phyloP scores from a whole-genome alignment of 805 yeast genomes.

The Torulaspora microellipsoides region DNA sequence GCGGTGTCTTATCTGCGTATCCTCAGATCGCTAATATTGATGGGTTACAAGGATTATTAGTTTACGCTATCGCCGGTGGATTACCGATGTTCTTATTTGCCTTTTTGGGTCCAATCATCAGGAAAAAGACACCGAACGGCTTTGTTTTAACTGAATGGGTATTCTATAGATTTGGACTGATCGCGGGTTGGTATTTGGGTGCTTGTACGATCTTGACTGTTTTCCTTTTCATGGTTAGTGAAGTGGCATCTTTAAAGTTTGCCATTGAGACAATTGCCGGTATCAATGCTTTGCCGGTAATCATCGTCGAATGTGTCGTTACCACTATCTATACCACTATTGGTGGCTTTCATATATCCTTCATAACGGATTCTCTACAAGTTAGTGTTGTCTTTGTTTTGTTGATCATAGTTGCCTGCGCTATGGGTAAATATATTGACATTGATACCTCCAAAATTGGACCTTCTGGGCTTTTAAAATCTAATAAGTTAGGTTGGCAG shows the following conservation, averaged over 20 bases:
- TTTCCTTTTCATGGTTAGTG: slow-evolving; percentile 83
- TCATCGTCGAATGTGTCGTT: slow-evolving; percentile 80
- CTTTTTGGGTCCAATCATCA: slow-evolving; percentile 71
- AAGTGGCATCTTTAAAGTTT: slow-evolving; percentile 71
- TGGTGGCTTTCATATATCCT: slow-evolving; percentile 88
- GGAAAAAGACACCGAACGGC: slow-evolving; percentile 80
- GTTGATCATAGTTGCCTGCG: slow-evolving; percentile 66
- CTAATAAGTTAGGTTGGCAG: slow-evolving; percentile 82
- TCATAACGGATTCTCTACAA: slow-evolving; percentile 81
- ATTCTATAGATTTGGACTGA: slow-evolving; percentile 68
- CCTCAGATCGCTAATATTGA: slow-evolving; percentile 81
- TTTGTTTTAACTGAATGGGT: slow-evolving; percentile 94
- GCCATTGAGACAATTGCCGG: slow-evolving; percentile 78
- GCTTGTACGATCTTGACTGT: slow-evolving; percentile 80
- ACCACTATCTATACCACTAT: slow-evolving; percentile 81
- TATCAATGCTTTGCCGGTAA: slow-evolving; percentile 69
- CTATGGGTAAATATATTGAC: slow-evolving; percentile 68
- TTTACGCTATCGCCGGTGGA: slow-evolving; percentile 74
- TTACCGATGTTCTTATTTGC: slow-evolving; percentile 84
- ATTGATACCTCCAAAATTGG: slow-evolving; percentile 58
- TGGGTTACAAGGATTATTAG: slow-evolving; percentile 83
- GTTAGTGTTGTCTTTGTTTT: slow-evolving; percentile 66
- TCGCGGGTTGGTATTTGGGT: slow-evolving; percentile 70
- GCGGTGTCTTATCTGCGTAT: slow-evolving; percentile 81
- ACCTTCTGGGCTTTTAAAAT: slow-evolving; percentile 58